Evolutionary conservation across 768 basidiomycete species (phyloP), one percentile per base, ranked within the genome.

Genomic region (Podaxis sp.): DNA sequence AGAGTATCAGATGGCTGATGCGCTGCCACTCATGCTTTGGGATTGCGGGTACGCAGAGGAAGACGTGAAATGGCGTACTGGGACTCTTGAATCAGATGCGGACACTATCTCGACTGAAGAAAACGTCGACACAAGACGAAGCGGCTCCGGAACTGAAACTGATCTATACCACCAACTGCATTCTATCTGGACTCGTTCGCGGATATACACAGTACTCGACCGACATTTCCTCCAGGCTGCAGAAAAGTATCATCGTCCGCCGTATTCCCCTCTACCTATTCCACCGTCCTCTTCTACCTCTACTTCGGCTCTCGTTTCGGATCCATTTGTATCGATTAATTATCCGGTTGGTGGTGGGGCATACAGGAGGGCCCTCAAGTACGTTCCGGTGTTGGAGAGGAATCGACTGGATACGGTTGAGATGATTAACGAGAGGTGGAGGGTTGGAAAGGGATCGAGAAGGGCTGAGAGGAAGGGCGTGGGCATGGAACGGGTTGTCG

Each of bases 1-100:
- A 2, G 85, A 87, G 53, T 99, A 98, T 72, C 88, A 91, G 67
- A 99, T 99, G 92, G 95, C 95, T 6, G 91, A 96, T 66, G 89
- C 86, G 0, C 80, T 97, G 0, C 96, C 96, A 1, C 84, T 99
- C 41, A 84, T 98, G 75, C 85, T 99, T 13, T 96, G 95, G 91
- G 88, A 93, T 26, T 96, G 95, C 70, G 86, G 80, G 0, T 98
- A 93, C 73, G 75, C 80, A 36, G 82, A 83, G 28, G 78, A 76
- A 17, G 85, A 87, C 41, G 80, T 96, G 7, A 77, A 80, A 58
- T 98, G 96, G 96, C 83, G 86, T 56, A 85, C 82, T 2, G 22
- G 44, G 28, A 84, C 84, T 22, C 76, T 75, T 4, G 77, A 64
- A 41, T 55, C 63, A 1, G 68, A 81, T 30, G 79, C 78, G 46